phyloP scores from a whole-genome alignment of 1,284 basidiomycete species.

The Leccinum proliferum region DNA sequence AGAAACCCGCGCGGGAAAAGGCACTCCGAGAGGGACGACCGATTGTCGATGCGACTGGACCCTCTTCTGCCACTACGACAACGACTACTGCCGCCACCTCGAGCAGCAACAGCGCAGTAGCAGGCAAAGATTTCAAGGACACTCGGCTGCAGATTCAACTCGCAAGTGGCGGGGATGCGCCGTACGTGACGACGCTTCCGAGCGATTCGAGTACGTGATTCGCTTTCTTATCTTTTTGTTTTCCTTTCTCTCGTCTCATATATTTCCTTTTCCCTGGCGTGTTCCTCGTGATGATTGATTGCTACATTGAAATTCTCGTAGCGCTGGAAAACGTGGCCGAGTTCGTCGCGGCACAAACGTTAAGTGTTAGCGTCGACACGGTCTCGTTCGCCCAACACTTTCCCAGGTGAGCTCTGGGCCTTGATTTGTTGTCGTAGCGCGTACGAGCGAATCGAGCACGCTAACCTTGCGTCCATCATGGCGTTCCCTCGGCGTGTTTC shows the following conservation, averaged over 20 bases:
- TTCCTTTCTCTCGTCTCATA: neutral
- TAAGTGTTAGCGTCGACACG: slow-evolving; percentile 67
- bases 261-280: neutral
- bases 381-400: slow-evolving; percentile 76
- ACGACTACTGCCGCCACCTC: slow-evolving; percentile 30
- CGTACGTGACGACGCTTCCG: slow-evolving; percentile 73
- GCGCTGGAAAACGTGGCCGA: slow-evolving; percentile 84
- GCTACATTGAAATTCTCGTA: slow-evolving; percentile 25
- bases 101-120: slow-evolving; percentile 33
- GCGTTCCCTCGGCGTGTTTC: neutral
- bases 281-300: neutral
- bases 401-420: slow-evolving; percentile 58
- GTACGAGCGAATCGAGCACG: neutral
- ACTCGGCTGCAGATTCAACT: slow-evolving; percentile 84
- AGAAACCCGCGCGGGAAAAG: slow-evolving; percentile 77
- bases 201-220: slow-evolving; percentile 68
- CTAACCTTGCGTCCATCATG: neutral
- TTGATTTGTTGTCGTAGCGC: neutral
- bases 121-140: slow-evolving; percentile 74
- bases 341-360: slow-evolving; percentile 71
- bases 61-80: slow-evolving; percentile 21
- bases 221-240: neutral
- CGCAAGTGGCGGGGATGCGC: slow-evolving; percentile 65
- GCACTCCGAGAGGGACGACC: slow-evolving; percentile 73
- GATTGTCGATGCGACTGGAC: slow-evolving; percentile 30